phyloP scores from a whole-genome alignment of 2,329 filamentous ascomycete species.

The Saccharata proteae region DNA sequence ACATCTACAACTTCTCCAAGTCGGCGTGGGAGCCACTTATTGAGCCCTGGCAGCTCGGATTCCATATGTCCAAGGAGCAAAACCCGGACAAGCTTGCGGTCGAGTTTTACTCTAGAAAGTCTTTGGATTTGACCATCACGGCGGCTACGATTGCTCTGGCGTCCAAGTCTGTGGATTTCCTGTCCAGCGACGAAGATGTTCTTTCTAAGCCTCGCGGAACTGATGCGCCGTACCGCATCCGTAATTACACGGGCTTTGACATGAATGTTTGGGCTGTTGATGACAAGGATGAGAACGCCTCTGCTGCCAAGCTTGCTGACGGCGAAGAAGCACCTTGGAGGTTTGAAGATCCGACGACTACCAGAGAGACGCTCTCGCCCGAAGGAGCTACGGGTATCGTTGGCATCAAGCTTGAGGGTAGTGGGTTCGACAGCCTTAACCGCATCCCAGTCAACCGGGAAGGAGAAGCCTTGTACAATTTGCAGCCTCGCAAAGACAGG shows the following conservation, averaged over 20 bases:
- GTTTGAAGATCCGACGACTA: constrained; percentile 93
- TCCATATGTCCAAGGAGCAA: constrained; percentile 71
- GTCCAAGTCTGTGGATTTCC: constrained; percentile 85
- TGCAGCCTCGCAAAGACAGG: constrained; percentile 76
- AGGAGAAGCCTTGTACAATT: constrained; percentile 79
- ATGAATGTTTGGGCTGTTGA: constrained; percentile 66
- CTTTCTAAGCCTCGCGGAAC: constrained; percentile 83
- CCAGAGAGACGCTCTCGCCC: constrained; percentile 81
- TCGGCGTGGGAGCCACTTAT: constrained; percentile 95
- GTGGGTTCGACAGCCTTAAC: constrained; percentile 82
- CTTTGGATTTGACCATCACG: constrained; percentile 82
- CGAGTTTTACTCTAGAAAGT: constrained; percentile 79
- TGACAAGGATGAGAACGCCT: constrained; percentile 55
- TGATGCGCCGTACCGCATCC: constrained; percentile 85
- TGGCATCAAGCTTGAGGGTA: constrained; percentile 75
- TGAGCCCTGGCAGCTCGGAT: constrained; percentile 91
- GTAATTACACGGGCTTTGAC: constrained; percentile 92
- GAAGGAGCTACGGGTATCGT: constrained; percentile 73
- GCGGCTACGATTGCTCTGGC: constrained; percentile 86
- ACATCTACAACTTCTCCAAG: constrained; percentile 98
- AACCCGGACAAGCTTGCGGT: constrained; percentile 66
- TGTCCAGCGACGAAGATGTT: constrained; percentile 80
- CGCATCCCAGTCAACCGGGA: constrained; percentile 88
- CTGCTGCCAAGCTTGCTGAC: constrained; percentile 67
- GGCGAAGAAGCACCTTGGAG: constrained; percentile 90